A percentile compares a stretch with the other conserved stretches of the same genome.
Evolutionary conservation across 768 basidiomycete species (phyloP).

Genomic region (Kwoniella europaea): DNA sequence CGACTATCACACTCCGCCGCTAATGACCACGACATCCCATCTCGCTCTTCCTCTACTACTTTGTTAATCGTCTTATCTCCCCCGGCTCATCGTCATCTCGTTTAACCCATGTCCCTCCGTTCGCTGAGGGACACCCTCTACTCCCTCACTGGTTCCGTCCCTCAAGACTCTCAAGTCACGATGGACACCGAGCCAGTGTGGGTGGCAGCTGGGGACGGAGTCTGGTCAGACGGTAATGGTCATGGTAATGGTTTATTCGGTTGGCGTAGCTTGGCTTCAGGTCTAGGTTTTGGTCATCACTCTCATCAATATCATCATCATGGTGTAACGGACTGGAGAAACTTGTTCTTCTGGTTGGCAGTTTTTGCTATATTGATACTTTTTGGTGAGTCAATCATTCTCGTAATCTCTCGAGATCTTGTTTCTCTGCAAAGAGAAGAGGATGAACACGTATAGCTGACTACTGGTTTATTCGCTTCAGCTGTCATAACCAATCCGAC

Average conservation of each 20-base stretch:
- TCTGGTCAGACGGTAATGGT: constrained; percentile 18
- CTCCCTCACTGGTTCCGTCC: constrained; percentile 15
- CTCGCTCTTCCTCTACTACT: not conserved
- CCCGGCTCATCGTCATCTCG: not conserved
- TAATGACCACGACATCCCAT: constrained; percentile 8
- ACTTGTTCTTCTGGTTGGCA: constrained; percentile 49
- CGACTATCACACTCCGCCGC: constrained; percentile 3
- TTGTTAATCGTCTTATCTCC: not conserved
- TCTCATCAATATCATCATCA: constrained; percentile 17
- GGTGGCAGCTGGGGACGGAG: constrained; percentile 18
- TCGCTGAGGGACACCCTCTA: constrained; percentile 33
- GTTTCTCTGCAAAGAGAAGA: not conserved
- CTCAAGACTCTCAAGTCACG: not conserved
- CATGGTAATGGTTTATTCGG: constrained; percentile 19
- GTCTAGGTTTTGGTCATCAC: constrained; percentile 19
- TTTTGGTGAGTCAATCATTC: constrained; percentile 38
- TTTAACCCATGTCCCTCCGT: constrained; percentile 25
- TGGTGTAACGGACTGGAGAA: constrained; percentile 35
- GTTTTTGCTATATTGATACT: constrained; percentile 37
- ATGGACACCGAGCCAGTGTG: constrained; percentile 21
- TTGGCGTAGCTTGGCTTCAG: constrained; percentile 11
- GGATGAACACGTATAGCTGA: not conserved
- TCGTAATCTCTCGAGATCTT: not conserved
- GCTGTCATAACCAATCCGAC: constrained; percentile 94
- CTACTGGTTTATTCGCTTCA: constrained; percentile 53